Base-by-base conservation (phyloP, 768 basidiomycete genomes). In the Dendrothele bispora region DNA sequence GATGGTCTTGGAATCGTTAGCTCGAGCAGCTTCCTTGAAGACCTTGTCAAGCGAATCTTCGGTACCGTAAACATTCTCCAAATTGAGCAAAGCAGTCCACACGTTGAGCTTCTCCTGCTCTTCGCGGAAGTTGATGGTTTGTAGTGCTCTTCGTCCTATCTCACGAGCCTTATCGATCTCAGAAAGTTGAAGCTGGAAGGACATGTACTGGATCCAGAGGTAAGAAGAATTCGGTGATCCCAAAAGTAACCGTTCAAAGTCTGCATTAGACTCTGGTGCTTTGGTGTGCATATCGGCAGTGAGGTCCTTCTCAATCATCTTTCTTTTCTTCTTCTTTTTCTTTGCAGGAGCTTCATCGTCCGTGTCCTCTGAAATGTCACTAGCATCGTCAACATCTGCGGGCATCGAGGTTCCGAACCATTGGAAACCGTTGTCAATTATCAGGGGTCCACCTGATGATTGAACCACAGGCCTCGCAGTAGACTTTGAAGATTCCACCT, bases 171-270 rank as follows among this genome's bases (percentile, higher is more conserved):
- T 97, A 58, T 94, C 95, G 46, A 97, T 73, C 68, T 99, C 95
- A 25, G 95, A 91, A n/a, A 99, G 79, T 55, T 93, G 93, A 10
- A 98, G 74, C 59, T 95, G 92, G 81, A 98, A 95, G 7, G 97
- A 95, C 93, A 99, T 98, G 66, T 94, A 99, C 65, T 98, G 95
- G 49, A 99, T 86, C 97, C 97, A 99, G 27, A 98, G 78, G 68
- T 88, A 97, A 0, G 97, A 98, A 6, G 95, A 98, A 62, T 97
- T 93, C 2, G 97, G 95, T 0, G 95, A 94, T 24, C 91, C 91
- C 30, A 98, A 77, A 38, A 99, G 78, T 28, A 91, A 70, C 11
- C 97, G 83, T 66, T 99, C 97, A 57, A 98, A 99, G 64, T 99
- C 95, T 26, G 88, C 82, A 51, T 87, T 91, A 2, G 97, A 97